Evolutionary conservation across 2,329 filamentous ascomycete genomes (phyloP).

Genomic region (Aureobasidium sp.): DNA sequence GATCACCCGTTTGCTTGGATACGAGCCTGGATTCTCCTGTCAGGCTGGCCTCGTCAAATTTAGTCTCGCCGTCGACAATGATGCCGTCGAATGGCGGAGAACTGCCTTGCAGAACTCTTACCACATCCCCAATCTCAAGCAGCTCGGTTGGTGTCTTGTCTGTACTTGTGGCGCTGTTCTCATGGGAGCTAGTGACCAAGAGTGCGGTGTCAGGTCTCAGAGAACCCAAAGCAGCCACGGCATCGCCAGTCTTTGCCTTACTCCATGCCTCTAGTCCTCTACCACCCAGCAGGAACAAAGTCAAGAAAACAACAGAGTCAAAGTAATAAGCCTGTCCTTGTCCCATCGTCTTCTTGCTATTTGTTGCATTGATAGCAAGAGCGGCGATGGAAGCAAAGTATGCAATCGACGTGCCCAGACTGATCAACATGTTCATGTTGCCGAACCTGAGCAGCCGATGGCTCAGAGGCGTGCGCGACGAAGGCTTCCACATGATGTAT

Average conservation of each 20-base stretch:
- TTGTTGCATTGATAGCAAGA: slow-evolving; percentile 52
- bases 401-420: slow-evolving; percentile 77
- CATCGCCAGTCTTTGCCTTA: slow-evolving; percentile 84
- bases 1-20: slow-evolving; percentile 55
- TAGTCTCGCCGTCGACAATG: slow-evolving; percentile 50
- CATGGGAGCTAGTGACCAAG: slow-evolving; percentile 43
- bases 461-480: slow-evolving; percentile 64
- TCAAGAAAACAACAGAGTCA: slow-evolving; percentile 87
- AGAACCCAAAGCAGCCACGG: slow-evolving; percentile 70
- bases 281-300: slow-evolving; percentile 71
- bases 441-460: slow-evolving; percentile 85
- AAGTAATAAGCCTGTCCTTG: slow-evolving; percentile 55
- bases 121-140: slow-evolving; percentile 48
- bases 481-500: slow-evolving; percentile 65
- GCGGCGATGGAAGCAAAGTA: slow-evolving; percentile 78
- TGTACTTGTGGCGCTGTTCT: slow-evolving; percentile 8
- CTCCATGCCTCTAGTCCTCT: slow-evolving; percentile 81
- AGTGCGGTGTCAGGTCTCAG: slow-evolving; percentile 71
- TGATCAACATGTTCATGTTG: slow-evolving; percentile 94
- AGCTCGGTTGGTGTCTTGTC: slow-evolving; percentile 51
- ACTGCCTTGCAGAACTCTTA: slow-evolving; percentile 68
- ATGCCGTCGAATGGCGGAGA: slow-evolving; percentile 79
- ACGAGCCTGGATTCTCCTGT: slow-evolving; percentile 70
- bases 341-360: slow-evolving; percentile 17
- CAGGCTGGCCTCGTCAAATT: slow-evolving; percentile 84